Base-by-base conservation (phyloP, 1,284 basidiomycete genomes). In the Irpex sp. region DNA sequence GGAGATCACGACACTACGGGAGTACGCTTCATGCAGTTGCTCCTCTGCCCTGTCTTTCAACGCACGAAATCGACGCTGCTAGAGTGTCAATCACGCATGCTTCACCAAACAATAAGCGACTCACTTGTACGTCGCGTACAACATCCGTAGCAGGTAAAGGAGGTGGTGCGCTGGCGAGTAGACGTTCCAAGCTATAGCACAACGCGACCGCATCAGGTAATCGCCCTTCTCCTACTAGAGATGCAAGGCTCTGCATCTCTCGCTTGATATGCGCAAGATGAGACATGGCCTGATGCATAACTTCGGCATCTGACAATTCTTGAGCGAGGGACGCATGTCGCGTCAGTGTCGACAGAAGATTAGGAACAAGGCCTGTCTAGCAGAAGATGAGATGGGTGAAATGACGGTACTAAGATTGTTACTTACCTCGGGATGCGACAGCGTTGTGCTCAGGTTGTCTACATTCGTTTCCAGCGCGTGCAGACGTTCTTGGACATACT, bases 21-120 rank as follows among this genome's bases (percentile, higher is more conserved):
- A 74, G 68, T 85, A 92, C 1, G 88, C 88, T 59, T 90, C 86
- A 65, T 80, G 83, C 17, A 93, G 77, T 67, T 91, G 87, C 63
- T 93, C 91, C 68, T 90, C 86, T 4, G 84, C 75, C 36, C 83
- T 81, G 62, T 88, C 85, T 66, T 79, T 81, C 7, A 83, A 74
- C 1, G 83, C 81, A 61, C 80, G 79, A 64, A 84, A 81, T 67
- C 78, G 83, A 58, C 77, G 78, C 89, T 92, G 67, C 13, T 36
- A 19, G 54, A 1, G 51, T 7, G 49, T 51, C 60, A 56, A 59
- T 61, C 63, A 61, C 67, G 58, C 59, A 26, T 57, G 35, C 53
- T 19, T 5, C 39, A 35, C 39, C 17, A 63, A 26, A 13, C 46
- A 58, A 47, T 21, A 49, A 21, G 8, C 21, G 7, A 69, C 79